phyloP scores from a whole-genome alignment of 2,329 filamentous ascomycete species.

The Colletotrichum incanum region DNA sequence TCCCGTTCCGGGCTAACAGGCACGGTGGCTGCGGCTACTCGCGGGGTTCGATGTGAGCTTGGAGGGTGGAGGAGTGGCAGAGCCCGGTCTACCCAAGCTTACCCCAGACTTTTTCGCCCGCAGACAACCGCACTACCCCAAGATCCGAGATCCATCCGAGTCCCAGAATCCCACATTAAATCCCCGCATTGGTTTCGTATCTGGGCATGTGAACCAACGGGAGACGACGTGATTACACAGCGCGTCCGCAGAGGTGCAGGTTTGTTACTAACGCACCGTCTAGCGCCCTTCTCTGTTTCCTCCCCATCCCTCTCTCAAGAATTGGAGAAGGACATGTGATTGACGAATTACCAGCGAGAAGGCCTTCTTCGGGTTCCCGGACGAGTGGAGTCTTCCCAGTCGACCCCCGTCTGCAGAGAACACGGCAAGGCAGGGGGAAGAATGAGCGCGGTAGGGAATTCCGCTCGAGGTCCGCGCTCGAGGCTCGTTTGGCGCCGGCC shows the following conservation, averaged over 20 bases:
- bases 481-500: conserved; percentile 33
- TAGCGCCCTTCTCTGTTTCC: neutral
- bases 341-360: neutral
- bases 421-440: neutral
- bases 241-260: neutral
- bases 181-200: conserved; percentile 27
- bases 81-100: neutral
- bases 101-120: conserved; percentile 22
- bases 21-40: conserved; percentile 11
- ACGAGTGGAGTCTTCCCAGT: neutral
- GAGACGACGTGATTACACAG: conserved; percentile 28
- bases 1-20: neutral
- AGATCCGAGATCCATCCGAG: conserved; percentile 4
- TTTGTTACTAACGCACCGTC: neutral
- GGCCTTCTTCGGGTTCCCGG: conserved; percentile 10
- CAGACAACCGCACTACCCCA: conserved; percentile 33
- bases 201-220: conserved; percentile 37
- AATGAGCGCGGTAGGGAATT: conserved; percentile 12
- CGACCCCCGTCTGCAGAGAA: neutral
- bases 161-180: neutral
- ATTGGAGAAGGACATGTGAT: neutral
- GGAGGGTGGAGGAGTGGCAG: neutral
- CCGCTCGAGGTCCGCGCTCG: conserved; percentile 24
- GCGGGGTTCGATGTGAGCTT: neutral
- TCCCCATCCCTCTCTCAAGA: neutral